Base-by-base conservation (phyloP, 2,329 filamentous ascomycete genomes). In the Metarhizium brunneum region DNA sequence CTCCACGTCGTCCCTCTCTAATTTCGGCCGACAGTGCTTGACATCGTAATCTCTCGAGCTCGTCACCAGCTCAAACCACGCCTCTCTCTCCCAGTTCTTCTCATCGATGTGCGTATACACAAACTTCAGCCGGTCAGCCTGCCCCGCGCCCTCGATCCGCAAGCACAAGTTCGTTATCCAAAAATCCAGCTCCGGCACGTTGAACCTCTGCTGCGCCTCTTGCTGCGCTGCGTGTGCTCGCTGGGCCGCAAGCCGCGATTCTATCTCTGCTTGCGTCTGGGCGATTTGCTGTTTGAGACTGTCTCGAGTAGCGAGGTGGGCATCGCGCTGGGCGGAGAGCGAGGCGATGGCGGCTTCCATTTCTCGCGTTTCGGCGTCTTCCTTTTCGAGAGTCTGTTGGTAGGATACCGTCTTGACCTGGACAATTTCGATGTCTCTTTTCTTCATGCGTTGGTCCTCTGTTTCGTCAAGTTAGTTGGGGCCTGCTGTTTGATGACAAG, bases 361-460 rank as follows among this genome's bases (percentile, higher is more conserved):
- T 70, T 94, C 89, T 56, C 81, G 80, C 52, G 83, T 88, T 70
- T 94, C 89, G 59, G 84, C 84, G 45, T 83, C 80, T 72, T 94
- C 89, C 66, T 90, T 90, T 54, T 82, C 78, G n/a, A 92, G 77
- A 3, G 80, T 88, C 60, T 90, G 84, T 60, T 87, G 83, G 70
- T 90, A 85, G 4, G 84, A 84, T 53, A 78, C 79, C 47, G 83
- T 82, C 65, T 90, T 89, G 66, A 86, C 80, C 57, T 86, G 80
- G 6, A 90, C 75, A 59, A 95, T 92, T 66, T 95, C 88, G 60
- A 96, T 91, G 65, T 92, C 88, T 65, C 87, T 88, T 65, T 87
- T 88, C 74, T 88, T 90, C 84, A 92, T 91, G 59, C 90, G 87
- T 69, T 95, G 86, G 71, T 95, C 89, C 83, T 96, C 92, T 95